Evolutionary conservation across 495 filamentous ascomycete genomes (phyloP).

Genomic region (Neurospora sp.): DNA sequence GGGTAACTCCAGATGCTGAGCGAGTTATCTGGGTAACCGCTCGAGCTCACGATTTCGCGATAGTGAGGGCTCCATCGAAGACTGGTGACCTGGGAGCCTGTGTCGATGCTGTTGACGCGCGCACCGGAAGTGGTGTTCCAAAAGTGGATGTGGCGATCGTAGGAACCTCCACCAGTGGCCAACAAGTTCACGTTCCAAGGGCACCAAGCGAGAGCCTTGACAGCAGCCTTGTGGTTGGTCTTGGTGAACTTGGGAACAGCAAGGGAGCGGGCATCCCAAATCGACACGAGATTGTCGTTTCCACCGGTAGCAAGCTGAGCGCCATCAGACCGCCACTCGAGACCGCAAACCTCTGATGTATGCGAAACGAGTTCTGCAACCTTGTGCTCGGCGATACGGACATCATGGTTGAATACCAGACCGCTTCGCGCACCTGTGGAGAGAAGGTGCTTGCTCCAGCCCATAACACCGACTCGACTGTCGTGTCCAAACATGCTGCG

Average conservation of each 20-base stretch:
- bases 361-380: conserved; percentile 92
- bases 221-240: conserved; percentile 96
- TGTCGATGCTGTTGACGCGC: conserved; percentile 97
- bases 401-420: conserved; percentile 98
- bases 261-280: conserved; percentile 95
- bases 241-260: conserved; percentile 95
- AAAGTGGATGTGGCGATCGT: conserved; percentile 98
- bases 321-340: conserved; percentile 95
- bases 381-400: conserved; percentile 96
- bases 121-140: conserved; percentile 98
- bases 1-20: conserved; percentile 99
- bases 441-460: conserved; percentile 95
- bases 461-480: conserved; percentile 92
- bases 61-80: conserved; percentile 93
- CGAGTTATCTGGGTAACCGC: conserved; percentile 97
- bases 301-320: conserved; percentile 93
- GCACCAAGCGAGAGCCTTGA: conserved; percentile 98
- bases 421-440: conserved; percentile 91
- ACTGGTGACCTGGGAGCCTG: conserved; percentile 91
- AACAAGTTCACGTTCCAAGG: conserved; percentile 97
- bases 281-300: conserved; percentile 97
- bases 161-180: conserved; percentile 90
- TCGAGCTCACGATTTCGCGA: conserved; percentile 94
- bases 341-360: conserved; percentile 92
- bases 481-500: conserved; percentile 98